Evolutionary conservation across 2,329 filamentous ascomycete species (phyloP).

Genomic region (Fusarium siculi): DNA sequence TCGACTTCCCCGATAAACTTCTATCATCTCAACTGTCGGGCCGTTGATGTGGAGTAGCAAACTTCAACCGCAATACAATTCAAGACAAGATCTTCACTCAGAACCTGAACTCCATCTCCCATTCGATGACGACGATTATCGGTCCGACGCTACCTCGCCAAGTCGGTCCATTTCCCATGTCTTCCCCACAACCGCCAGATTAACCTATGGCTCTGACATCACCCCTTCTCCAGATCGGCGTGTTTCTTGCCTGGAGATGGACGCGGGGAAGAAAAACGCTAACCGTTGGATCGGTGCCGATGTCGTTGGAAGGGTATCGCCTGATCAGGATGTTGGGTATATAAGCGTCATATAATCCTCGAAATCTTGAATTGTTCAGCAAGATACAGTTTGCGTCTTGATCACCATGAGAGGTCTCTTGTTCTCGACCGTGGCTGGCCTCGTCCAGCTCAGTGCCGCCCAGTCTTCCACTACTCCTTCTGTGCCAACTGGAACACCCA

Average conservation of each 20-base stretch:
- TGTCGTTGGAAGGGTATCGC: neutral
- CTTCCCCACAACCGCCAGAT: neutral
- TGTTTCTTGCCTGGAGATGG: neutral
- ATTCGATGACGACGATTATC: neutral
- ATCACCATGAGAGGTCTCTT: constrained; percentile 1
- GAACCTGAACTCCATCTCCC: neutral
- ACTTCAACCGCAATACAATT: neutral
- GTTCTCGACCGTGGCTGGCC: neutral
- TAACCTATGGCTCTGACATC: constrained; percentile 3
- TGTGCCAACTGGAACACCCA: constrained; percentile 38
- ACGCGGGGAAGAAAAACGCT: neutral
- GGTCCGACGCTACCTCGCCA: constrained; percentile 1
- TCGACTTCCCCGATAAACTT: neutral
- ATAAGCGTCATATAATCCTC: neutral
- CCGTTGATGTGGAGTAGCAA: neutral
- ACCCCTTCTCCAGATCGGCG: constrained; percentile 1
- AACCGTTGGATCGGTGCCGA: neutral
- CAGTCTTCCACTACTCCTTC: neutral
- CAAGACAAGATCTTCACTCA: neutral
- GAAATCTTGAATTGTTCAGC: accelerated
- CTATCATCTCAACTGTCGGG: neutral
- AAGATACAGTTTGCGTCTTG: neutral
- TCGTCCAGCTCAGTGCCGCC: neutral
- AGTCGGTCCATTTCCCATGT: neutral
- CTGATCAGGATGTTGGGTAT: neutral